Evolutionary conservation across 2,329 filamentous ascomycete species (phyloP), one percentile per base, ranked within the genome.

Genomic region (Hymenoscyphus scutula): DNA sequence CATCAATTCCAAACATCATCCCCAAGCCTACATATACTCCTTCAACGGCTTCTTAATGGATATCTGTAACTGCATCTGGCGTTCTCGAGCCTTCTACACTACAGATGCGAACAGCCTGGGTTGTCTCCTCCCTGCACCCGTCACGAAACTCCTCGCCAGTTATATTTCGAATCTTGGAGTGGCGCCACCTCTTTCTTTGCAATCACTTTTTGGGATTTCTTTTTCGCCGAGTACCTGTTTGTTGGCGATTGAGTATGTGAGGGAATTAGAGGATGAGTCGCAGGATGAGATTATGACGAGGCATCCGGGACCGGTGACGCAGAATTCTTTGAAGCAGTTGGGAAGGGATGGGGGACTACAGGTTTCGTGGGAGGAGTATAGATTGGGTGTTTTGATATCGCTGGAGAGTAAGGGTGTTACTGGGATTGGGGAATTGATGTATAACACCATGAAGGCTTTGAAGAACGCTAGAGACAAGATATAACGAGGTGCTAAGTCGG

Each of bases 21-120:
- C 85, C 30, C 80, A 83, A 51, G 76, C 80, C 34, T 84, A 89
- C 61, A 84, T 92, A 48, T 84, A 86, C 66, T 77, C 82, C 27
- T 93, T 95, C 77, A 96, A 96, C 73, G 89, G 89, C 25, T 92
- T 89, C 73, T 82, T 96, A 34, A 93, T 95, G 86, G 92, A 96
- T 72, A 83, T 92, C 34, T 93, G 91, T 78, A 96, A 96, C 73
- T 86, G 90, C 58, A 75, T 95, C 55, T 96, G 91, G 91, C 84
- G 91, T 8, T 84, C 85, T 25, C 84, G 88, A 13, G 91, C 89
- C 0, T 88, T 96, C 63, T 85, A 85, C 62, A 77, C 78, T 13
- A 78, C 79, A 1, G 90, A 94, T 67, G 77, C 82, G n/a, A 85
- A 86, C 69, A 79, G 83, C 2, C 70, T 81, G 17, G 84, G 82